Base-by-base conservation (phyloP, 352 stramenopile genomes). In the Thalassiosira hispida region DNA sequence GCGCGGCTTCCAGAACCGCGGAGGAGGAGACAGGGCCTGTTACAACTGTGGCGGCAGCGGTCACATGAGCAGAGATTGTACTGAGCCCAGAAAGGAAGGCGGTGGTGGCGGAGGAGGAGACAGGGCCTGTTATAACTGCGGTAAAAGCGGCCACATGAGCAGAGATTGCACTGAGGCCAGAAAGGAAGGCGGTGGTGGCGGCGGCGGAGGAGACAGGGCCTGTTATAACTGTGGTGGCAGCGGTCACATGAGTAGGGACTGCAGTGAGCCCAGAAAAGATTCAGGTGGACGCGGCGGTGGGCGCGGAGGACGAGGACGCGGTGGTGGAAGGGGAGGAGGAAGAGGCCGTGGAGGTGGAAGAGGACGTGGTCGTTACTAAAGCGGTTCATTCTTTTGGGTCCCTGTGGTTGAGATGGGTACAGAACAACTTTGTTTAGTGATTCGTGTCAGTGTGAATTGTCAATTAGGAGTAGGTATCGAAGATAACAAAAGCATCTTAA, bases 11-110 rank as follows among this genome's bases (percentile, higher is more conserved):
- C 35, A 35, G 18, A 16, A 27, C 5, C 14, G 31, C 35, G 63
- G 63, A 57, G n/a, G 49, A 11, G 77, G 77, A 44, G 70, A 62
- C 40, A 14, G 42, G 1, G 47, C 56, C 33, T 83, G 76, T 61
- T 83, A 82, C 76, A 83, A 83, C 76, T 84, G 76, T 46, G 70
- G 70, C 31, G 60, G 70, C 9, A 14, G 49, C n/a, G 76, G 76
- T 40, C 76, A 84, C 53, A 75, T 84, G n/a, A 60, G 61, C 9
- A 55, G 76, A 55, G 61, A 84, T 20, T 84, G 76, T 71, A 52
- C 72, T 5, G 23, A 73, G 51, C 20, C 51, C 14, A 29, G 51
- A 29, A 59, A 59, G 51, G 51, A 35, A n/a, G 29, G 40, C 38
- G 57, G 57, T 42, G 29, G 40, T 52, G 57, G 57, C 27, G 69